phyloP scores from a whole-genome alignment of 192 early-diverging fungal species.

The Ambispora gerdemannii region DNA sequence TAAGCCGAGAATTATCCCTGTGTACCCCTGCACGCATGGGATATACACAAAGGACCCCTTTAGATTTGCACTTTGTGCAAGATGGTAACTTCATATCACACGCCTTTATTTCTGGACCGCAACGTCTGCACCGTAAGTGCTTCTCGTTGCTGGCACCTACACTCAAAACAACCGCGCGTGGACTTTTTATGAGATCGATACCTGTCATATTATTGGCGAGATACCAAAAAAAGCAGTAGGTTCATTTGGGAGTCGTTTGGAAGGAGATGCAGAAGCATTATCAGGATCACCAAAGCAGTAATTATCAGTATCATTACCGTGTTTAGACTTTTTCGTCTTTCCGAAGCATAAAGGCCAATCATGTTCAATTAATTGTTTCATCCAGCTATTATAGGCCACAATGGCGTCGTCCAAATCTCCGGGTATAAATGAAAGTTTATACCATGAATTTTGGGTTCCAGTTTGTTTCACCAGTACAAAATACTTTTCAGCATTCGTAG shows the following conservation, averaged over 20 bases:
- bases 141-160: slow-evolving; percentile 22
- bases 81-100: slow-evolving; percentile 29
- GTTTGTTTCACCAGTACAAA: slow-evolving; percentile 70
- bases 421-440: slow-evolving; percentile 77
- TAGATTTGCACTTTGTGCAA: slow-evolving; percentile 21
- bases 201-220: too few species aligned
- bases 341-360: slow-evolving; percentile 92
- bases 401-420: slow-evolving; percentile 73
- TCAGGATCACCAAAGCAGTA: too few species aligned
- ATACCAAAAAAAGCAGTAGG: too few species aligned
- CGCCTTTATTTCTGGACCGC: slow-evolving; percentile 10
- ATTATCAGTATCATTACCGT: slow-evolving; percentile 14
- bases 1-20: slow-evolving; percentile 8
- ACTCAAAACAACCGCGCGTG: slow-evolving; percentile 14
- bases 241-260: too few species aligned
- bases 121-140: slow-evolving; percentile 21
- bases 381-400: slow-evolving; percentile 71
- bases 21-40: slow-evolving; percentile 6
- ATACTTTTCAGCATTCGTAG: slow-evolving; percentile 72
- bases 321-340: slow-evolving; percentile 37
- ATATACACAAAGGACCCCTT: slow-evolving; percentile 25
- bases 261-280: too few species aligned
- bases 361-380: slow-evolving; percentile 57
- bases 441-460: slow-evolving; percentile 65
- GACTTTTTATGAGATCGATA: not conserved